phyloP scores from a whole-genome alignment of 257 asterid genomes.

The Solanum medicagineum region DNA sequence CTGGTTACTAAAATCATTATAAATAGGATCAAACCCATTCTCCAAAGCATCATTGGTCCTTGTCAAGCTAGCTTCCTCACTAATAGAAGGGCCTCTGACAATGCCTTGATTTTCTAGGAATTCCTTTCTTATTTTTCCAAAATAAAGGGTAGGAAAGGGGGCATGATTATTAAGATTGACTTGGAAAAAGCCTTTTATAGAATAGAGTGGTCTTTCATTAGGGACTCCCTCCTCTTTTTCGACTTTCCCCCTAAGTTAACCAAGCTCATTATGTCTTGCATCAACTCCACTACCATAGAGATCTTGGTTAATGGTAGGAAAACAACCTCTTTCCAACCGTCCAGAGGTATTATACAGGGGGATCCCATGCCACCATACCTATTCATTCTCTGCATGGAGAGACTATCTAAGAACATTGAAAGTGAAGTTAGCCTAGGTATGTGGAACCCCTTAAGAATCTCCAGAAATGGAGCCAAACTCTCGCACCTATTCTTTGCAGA shows the following conservation, averaged over 20 bases:
- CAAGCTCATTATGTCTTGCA: not conserved
- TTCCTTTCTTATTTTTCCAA: not conserved
- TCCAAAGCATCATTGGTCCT: not conserved
- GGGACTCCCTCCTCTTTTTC: not conserved
- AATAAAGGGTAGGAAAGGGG: not conserved
- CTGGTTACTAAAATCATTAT: no score
- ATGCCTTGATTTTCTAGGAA: not conserved
- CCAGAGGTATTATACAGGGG: not conserved
- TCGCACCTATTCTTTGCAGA: not conserved
- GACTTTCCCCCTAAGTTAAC: not conserved
- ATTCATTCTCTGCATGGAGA: not conserved
- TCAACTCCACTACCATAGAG: no score
- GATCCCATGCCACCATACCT: not conserved
- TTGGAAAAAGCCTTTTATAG: no score
- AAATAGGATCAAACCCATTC: no score
- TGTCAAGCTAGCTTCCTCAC: accelerated
- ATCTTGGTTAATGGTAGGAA: no score
- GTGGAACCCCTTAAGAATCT: not conserved
- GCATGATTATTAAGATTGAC: not conserved
- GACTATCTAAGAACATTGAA: no score
- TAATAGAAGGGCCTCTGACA: no score
- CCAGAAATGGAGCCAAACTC: not conserved
- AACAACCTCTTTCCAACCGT: not conserved
- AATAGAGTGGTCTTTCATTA: not conserved
- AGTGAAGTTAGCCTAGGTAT: no score